Evolutionary conservation across 371 early-diverging fungal species (phyloP), one percentile per base, ranked within the genome.

Genomic region (Rhizomucor pusillus): DNA sequence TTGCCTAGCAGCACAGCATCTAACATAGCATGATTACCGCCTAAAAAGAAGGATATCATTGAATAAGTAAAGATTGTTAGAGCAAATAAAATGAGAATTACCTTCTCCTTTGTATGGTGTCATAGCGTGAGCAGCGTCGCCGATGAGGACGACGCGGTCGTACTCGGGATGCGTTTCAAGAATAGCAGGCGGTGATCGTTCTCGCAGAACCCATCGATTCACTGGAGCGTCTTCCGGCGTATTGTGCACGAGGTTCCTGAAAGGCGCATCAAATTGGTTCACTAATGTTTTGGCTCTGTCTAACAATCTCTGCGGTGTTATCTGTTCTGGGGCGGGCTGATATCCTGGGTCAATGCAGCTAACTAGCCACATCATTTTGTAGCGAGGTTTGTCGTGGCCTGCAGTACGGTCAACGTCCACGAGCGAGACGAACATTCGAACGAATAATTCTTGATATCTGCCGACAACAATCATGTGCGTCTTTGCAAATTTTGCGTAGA

Each of bases 61-160:
- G 29, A 5, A 29, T 29, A 3, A 3, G 29, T 29, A 5, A 29
- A 29, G 7, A 5, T 29, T 29, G 29, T 7, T 29, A 29, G 5
- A 29, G 7, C 29, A 29, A 29, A 5, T 3, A 29, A 7, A 29
- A 5, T 29, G 29, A 29, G 7, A 5, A 29, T 51, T 50, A 54
- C 67, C 61, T 53, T 67, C 68, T 11, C 64, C 68, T 2, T 56
- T 45, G 24, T 36, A 61, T 29, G 43, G 25, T 9, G 68, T 63
- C 64, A 64, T 58, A 3, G 52, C 19, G 25, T 67, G 64, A 2
- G 50, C 49, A 3, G 64, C 68, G 47, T 67, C 64, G n/a, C 64
- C 61, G 6, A 64, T 35, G 0, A 64, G 23, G 6, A 52, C 34
- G 14, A 67, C 58, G 1, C 50, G 52, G 11, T 44, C 24, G 7